Conservation (phyloP, 1,139 yeast species). For the Yamadazyma triangularis region DNA sequence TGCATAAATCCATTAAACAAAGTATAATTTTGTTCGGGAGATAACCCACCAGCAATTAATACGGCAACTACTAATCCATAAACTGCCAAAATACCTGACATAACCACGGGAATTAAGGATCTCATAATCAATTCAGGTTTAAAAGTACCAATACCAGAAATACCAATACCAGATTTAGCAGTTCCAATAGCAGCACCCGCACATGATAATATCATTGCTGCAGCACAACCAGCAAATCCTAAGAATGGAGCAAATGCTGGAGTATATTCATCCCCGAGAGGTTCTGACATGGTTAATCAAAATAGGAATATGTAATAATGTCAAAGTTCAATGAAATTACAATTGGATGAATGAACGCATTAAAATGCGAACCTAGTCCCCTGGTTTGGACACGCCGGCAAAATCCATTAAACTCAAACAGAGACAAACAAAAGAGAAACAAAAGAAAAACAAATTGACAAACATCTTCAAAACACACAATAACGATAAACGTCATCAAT, state of each 20-base stretch:
- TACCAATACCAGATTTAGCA: conserved; percentile 98
- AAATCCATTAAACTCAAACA: too few species aligned
- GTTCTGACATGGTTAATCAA: conserved; percentile 23
- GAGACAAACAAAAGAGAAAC: too few species aligned
- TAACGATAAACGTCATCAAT: too few species aligned
- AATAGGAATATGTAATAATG: too few species aligned
- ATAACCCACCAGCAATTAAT: conserved; percentile 86
- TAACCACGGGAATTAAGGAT: conserved; percentile 88
- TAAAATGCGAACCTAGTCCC: too few species aligned
- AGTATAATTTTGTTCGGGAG: conserved; percentile 73
- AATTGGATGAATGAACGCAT: too few species aligned
- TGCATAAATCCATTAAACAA: conserved; percentile 96
- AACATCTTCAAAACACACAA: too few species aligned
- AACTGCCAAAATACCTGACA: conserved; percentile 97
- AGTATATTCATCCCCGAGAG: conserved; percentile 51
- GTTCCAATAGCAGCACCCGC: conserved; percentile 98
- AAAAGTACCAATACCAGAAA: conserved; percentile 83
- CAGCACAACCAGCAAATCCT: conserved; percentile 93
- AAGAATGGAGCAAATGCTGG: conserved; percentile 93
- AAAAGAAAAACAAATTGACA: too few species aligned
- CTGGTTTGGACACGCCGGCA: too few species aligned
- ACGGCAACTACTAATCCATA: conserved; percentile 96
- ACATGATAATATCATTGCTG: conserved; percentile 85
- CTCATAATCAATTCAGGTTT: conserved; percentile 81
- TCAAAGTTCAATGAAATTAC: too few species aligned